A percentile compares a stretch with the other conserved stretches of the same genome.
phyloP scores from a whole-genome alignment of 2,329 filamentous ascomycete genomes.

The Colletotrichum acutatum region DNA sequence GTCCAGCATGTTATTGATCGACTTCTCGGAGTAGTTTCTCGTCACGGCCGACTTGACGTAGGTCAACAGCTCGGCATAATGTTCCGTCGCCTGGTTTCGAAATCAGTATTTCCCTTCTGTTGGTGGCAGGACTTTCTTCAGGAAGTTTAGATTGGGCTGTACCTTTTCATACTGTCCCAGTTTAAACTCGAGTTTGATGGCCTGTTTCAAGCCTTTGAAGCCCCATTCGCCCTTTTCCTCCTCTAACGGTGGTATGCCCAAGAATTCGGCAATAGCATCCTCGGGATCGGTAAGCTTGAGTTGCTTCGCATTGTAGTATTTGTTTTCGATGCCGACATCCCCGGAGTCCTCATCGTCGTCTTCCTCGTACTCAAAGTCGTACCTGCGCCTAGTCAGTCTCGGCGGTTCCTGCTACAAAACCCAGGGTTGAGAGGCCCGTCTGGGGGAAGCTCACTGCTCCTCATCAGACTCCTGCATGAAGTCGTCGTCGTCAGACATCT shows the following conservation, averaged over 20 bases:
- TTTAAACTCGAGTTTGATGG: conserved; percentile 96
- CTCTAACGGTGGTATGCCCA: conserved; percentile 87
- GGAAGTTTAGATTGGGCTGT: background rate
- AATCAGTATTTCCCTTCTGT: conserved; percentile 9
- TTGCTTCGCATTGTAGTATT: conserved; percentile 99
- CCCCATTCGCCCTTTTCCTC: conserved; percentile 97
- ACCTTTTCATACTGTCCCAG: conserved; percentile 90
- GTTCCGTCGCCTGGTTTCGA: conserved; percentile 77
- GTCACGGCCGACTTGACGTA: conserved; percentile 98
- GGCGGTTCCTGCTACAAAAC: background rate
- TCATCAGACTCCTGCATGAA: conserved; percentile 62
- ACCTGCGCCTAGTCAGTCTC: conserved; percentile 56
- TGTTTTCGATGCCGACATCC: conserved; percentile 97
- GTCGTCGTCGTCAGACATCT: conserved; percentile 63
- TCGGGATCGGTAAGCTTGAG: conserved; percentile 88
- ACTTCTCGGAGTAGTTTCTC: conserved; percentile 98
- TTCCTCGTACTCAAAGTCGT: conserved; percentile 97
- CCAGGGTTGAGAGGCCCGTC: background rate
- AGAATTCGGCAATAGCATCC: conserved; percentile 90
- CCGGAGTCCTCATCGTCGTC: conserved; percentile 89
- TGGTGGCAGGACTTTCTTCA: background rate
- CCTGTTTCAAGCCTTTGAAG: conserved; percentile 97
- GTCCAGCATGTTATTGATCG: conserved; percentile 99
- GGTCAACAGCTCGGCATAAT: conserved; percentile 94
- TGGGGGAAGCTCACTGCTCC: conserved; percentile 49